Base-by-base conservation (phyloP, 2,329 filamentous ascomycete genomes). In the Penicillium sp. region DNA sequence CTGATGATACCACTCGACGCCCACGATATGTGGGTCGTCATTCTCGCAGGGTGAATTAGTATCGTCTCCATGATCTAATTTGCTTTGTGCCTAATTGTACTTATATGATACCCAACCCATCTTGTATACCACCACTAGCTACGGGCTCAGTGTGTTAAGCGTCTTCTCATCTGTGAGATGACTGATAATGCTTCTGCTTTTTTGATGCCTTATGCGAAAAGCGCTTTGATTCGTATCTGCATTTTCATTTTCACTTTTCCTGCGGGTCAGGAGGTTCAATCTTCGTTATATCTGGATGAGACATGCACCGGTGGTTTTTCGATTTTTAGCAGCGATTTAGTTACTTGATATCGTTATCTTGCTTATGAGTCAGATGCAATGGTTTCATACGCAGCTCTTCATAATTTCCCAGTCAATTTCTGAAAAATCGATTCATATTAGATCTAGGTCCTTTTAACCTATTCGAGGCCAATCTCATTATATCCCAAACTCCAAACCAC, bases 1-100 rank as follows among this genome's bases (percentile, higher is more conserved):
- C 50, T 4, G 65, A 66, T 23, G 65, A 67, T 3, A 27, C 54
- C n/a, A 35, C 53, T 19, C 68, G 70, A 19, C 64, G 69, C 23
- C 70, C 68, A 3, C 55, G 72, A 19, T 73, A 74, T 44, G 65
- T 73, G 57, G 68, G 72, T 31, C 69, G 72, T 29, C 64, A 68
- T 44, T 56, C 68, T 52, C 65, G 68, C 10, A 56, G 69, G 23
- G 37, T 37, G 39, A 44, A 23, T 43, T 37, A n/a, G 44, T 26
- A 10, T 27, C 9, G 6, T 16, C 42, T 44, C 16, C n/a, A 19
- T 23, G 39, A 11, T 27, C 2, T 48, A 19, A 14, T 57, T 39
- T 35, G 46, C 26, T 33, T n/a, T 52, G 27, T 19, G 11, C 27
- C 10, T 9, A 25, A 3, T 8, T 50, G 48, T 50, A 50, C 16